These are phyloP conservation scores for Crucihimalaya himalaica DNA, from an alignment of 345 rosid genomes.

Conservation along the genomic window DNA sequence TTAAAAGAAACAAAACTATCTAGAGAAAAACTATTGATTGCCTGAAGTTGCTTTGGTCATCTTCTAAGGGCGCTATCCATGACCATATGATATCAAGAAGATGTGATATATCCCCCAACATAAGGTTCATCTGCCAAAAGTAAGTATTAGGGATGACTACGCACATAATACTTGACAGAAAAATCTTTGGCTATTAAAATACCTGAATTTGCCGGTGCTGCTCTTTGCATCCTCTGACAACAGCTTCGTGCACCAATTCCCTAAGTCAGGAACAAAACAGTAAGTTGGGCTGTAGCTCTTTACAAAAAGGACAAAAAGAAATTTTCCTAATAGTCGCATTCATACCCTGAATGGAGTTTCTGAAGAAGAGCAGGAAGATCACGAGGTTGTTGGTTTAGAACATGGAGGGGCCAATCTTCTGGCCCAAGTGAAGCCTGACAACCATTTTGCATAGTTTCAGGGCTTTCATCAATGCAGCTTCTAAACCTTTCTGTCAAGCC, in stretches of 20 bases:
- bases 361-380: conserved; percentile 88
- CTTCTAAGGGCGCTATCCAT: conserved; percentile 95
- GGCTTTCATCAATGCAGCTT: conserved; percentile 68
- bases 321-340: conserved; percentile 9
- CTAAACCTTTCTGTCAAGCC: conserved; percentile 67
- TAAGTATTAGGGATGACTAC: conserved; percentile 29
- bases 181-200: conserved; percentile 10
- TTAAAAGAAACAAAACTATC: conserved; percentile 10
- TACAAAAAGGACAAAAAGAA: not conserved
- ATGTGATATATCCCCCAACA: conserved; percentile 86
- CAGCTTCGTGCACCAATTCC: conserved; percentile 86
- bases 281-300: conserved; percentile 5
- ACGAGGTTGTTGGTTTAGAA: conserved; percentile 90
- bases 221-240: conserved; percentile 89
- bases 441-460: conserved; percentile 50
- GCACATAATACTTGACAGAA: conserved; percentile 21
- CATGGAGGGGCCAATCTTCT: conserved; percentile 90
- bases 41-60: conserved; percentile 80
- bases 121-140: conserved; percentile 81
- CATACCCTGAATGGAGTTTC: conserved; percentile 93
- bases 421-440: conserved; percentile 59
- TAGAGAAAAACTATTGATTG: conserved; percentile 29
- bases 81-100: conserved; percentile 93
- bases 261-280: conserved; percentile 44
- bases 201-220: conserved; percentile 98